Base-by-base conservation (phyloP, 331 rosid species). In the Cydonia oblonga region DNA sequence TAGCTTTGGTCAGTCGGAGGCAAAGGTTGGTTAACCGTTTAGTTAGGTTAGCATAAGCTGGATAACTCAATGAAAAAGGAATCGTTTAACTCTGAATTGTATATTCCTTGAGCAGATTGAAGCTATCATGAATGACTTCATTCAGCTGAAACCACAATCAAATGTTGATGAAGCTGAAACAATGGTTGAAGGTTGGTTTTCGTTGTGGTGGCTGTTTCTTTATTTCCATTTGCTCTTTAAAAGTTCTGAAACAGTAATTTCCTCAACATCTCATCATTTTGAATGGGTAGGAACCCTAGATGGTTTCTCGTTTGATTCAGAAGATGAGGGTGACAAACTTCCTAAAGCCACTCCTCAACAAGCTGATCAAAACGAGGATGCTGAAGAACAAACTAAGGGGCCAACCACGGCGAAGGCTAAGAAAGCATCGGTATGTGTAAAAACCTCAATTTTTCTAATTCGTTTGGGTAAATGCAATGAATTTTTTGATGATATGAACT, bases 1-100 rank as follows among this genome's bases (percentile, higher is more conserved):
- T 69, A 89, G 97, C 87, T 87, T 93, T 64, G 96, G 96, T 68
- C 98, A 87, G 78, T 84, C 98, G 9, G 97, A 93, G 84, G 97
- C 97, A 67, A 93, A 93, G 98, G 98, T 93, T 35, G 12, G 84
- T 81, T 67, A 51, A 51, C 61, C 60, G 60, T 67, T 35, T 63
- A 42, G 78, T 44, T 62, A 62, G 25, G 2, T 58, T 18, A 19
- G 28, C 44, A 62, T 11, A 49, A 63, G 35, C 33, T 26, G 58
- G 16, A 63, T 63, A 79, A 32, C 16, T 62, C 1, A 58, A 54
- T 24, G 64, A 12, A 59, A 59, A 25, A 64, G 30, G 9, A 29
- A 2, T 7, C 1, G 20, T 60, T 35, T 29, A 4, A 29, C n/a
- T 40, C 38, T 69, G 20, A 46, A 7, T 35, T 75, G 30, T 58